Conservation (phyloP, 306 rosid species). For the Phaseolus lunatus region DNA sequence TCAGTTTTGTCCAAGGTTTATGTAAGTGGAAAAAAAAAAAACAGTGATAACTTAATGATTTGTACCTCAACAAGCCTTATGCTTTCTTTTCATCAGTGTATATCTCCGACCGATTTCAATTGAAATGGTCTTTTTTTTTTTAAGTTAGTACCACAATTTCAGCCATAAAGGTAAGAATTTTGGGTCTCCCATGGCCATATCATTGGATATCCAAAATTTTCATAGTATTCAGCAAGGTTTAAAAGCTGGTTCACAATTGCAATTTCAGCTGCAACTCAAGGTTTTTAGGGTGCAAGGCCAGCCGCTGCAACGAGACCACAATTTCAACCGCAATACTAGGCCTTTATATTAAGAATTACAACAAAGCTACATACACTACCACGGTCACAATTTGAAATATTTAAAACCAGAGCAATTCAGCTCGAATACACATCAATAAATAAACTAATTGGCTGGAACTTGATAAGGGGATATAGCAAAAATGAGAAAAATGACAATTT, state of each 20-base stretch:
- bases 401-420: constrained; percentile 4
- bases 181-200: background rate
- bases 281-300: background rate
- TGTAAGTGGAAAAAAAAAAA: background rate
- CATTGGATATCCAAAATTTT: background rate
- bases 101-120: background rate
- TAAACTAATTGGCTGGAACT: background rate
- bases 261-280: background rate
- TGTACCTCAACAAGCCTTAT: constrained; percentile 30
- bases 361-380: background rate
- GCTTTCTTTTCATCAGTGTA: background rate
- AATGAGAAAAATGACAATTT: background rate
- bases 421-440: background rate
- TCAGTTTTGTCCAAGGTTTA: constrained; percentile 6
- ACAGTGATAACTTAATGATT: background rate
- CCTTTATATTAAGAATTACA: background rate
- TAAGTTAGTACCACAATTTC: background rate
- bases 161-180: background rate
- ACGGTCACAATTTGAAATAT: background rate
- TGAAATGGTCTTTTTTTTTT: background rate
- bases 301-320: background rate
- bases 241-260: background rate
- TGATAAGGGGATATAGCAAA: background rate
- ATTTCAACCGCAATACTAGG: background rate
- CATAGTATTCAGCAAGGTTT: background rate